Evolutionary conservation across 1,139 yeast genomes (phyloP), one percentile per base, ranked within the genome.

Genomic region (Yamadazyma siamensis): DNA sequence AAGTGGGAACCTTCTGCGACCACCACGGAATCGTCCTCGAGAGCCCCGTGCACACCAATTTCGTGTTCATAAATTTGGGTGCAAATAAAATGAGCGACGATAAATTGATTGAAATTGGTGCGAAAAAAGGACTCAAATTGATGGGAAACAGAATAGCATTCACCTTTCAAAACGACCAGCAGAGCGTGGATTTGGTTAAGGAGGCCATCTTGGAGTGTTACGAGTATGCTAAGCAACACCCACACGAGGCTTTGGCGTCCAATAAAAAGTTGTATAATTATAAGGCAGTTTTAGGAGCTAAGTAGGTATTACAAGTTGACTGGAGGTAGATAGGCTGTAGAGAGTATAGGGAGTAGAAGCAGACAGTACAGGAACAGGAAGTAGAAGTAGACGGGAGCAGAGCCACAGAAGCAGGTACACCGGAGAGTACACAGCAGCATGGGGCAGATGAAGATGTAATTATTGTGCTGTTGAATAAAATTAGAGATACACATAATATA

Each of bases 1-100:
- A 65, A 33, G 79, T 85, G 4, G 68, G 67, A 14, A 56, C 54
- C 12, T 49, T 73, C 9, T 76, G 77, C 25, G 47, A 57, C 23
- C 34, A 40, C 3, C 32, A 52, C n/a, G 54, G 54, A n/a, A 52
- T 65, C 13, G 38, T 39, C 7, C 52, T 67, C 38, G 63, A 55
- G 33, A 58, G 59, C 32, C 73, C 73, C 0, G 69, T 59, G 7
- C 55, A 66, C 26, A 58, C 71, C 11, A 65, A 59, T 45, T 66
- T 67, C 40, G 71, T 67, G 4, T 67, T 66, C 36, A 39, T 67
- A 18, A 72, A 67, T 38, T 47, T 65, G 26, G 45, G 43, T 23
- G 58, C 54, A 11, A 61, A 54, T 43, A 49, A 54, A 27, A 58
- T 65, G 50, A 50, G 54, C 39, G 55, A 59, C n/a, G 44, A 41